Conservation (phyloP, 305 asterid species). For the Rubia peregrina region DNA sequence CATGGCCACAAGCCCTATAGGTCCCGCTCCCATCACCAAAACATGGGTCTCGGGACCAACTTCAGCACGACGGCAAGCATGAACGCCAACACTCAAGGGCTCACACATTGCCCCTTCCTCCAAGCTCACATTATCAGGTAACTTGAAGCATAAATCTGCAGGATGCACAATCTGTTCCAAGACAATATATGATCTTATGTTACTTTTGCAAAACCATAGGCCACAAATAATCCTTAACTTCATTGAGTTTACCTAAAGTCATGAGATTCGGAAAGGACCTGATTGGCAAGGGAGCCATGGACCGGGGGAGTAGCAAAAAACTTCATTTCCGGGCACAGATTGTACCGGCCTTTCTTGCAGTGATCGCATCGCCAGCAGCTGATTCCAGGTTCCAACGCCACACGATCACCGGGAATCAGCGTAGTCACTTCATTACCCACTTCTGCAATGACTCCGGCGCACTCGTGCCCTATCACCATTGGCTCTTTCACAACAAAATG, state of each 20-base stretch:
- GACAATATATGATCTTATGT: background rate
- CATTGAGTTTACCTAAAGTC: background rate
- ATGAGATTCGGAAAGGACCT: conserved; percentile 31
- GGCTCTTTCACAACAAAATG: conserved; percentile 81
- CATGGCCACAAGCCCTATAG: conserved; percentile 76
- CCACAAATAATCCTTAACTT: background rate
- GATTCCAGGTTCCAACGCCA: conserved; percentile 81
- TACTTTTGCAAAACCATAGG: background rate
- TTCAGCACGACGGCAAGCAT: conserved; percentile 81
- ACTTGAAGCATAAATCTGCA: conserved; percentile 70
- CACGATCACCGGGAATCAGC: conserved; percentile 66
- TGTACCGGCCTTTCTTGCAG: conserved; percentile 79
- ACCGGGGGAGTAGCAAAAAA: conserved; percentile 86
- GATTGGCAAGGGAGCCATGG: conserved; percentile 90
- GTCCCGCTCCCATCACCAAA: conserved; percentile 89
- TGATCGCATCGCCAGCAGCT: conserved; percentile 76
- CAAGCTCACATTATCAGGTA: conserved; percentile 71
- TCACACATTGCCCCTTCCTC: conserved; percentile 97
- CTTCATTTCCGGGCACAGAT: conserved; percentile 80
- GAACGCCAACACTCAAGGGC: conserved; percentile 87
- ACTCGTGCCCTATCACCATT: conserved; percentile 94
- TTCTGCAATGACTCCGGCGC: conserved; percentile 84
- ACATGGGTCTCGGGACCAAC: conserved; percentile 76
- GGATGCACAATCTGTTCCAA: conserved; percentile 15
- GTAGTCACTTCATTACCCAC: conserved; percentile 70